A percentile compares a stretch with the other conserved stretches of the same genome.
These are phyloP conservation scores for Sanghuangporus baumii DNA, from an alignment of 1,284 basidiomycete species.

Conservation along the genomic window DNA sequence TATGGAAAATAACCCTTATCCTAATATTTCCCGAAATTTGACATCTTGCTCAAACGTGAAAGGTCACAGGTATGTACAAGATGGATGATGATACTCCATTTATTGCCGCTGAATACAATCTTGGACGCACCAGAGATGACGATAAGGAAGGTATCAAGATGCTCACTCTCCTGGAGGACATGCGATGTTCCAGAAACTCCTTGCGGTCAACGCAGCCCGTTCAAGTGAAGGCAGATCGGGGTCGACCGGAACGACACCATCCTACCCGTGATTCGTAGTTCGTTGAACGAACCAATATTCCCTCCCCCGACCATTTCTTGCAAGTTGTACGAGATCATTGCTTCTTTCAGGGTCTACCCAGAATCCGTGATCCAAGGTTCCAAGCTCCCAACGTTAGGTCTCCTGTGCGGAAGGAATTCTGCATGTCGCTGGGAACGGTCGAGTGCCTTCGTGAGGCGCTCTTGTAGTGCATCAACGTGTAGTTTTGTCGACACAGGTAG, in stretches of 20 bases:
- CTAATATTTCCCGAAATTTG: no score
- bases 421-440: slow-evolving; percentile 1
- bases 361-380: not conserved
- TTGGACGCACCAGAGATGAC: not conserved
- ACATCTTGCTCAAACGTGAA: no score
- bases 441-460: slow-evolving; percentile 3
- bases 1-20: not conserved
- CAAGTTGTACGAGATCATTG: not conserved
- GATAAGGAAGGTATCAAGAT: slow-evolving; percentile 2
- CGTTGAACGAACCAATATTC: not conserved
- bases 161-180: not conserved
- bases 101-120: not conserved
- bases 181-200: not conserved
- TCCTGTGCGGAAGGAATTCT: not conserved
- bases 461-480: not conserved
- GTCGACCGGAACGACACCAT: not conserved
- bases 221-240: not conserved
- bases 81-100: not conserved
- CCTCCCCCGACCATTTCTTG: not conserved
- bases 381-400: not conserved
- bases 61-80: not conserved
- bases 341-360: not conserved
- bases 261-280: not conserved
- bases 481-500: slow-evolving; percentile 2
- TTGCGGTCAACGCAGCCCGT: not conserved